phyloP scores from a whole-genome alignment of 306 rosid genomes.

The Fragaria ananassa region DNA sequence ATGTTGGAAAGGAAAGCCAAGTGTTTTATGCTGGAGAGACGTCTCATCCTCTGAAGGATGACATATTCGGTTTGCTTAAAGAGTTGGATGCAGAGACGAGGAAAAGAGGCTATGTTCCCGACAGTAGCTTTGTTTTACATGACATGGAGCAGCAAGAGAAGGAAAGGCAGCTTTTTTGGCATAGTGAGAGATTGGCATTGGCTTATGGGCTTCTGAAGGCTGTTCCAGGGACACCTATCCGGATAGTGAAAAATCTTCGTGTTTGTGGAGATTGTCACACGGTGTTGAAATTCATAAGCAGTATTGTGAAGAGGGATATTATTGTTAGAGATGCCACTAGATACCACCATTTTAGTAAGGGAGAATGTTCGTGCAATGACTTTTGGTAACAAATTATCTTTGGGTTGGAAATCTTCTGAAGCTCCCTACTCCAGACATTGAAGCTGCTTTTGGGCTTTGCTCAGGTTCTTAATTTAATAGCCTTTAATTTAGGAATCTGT shows the following conservation, averaged over 20 bases:
- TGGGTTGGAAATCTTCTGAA: not conserved
- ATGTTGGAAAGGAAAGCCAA: slow-evolving; percentile 64
- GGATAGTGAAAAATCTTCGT: slow-evolving; percentile 80
- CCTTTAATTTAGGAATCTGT: not conserved
- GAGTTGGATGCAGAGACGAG: slow-evolving; percentile 67
- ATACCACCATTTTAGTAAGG: slow-evolving; percentile 74
- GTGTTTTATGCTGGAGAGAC: slow-evolving; percentile 89
- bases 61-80: slow-evolving; percentile 50
- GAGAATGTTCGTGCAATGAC: slow-evolving; percentile 77
- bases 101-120: slow-evolving; percentile 81
- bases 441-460: not conserved
- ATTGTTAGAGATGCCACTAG: slow-evolving; percentile 75
- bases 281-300: slow-evolving; percentile 69
- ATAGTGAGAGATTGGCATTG: slow-evolving; percentile 80
- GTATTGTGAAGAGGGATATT: slow-evolving; percentile 61
- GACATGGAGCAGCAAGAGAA: slow-evolving; percentile 83
- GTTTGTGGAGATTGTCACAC: slow-evolving; percentile 87
- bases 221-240: slow-evolving; percentile 57
- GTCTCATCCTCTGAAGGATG: slow-evolving; percentile 66
- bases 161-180: slow-evolving; percentile 83
- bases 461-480: not conserved
- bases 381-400: slow-evolving; percentile 57
- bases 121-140: slow-evolving; percentile 70
- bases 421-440: not conserved
- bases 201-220: slow-evolving; percentile 78